Evolutionary conservation across 495 filamentous ascomycete genomes (phyloP).

Genomic region (Jackrogersella multiformis): DNA sequence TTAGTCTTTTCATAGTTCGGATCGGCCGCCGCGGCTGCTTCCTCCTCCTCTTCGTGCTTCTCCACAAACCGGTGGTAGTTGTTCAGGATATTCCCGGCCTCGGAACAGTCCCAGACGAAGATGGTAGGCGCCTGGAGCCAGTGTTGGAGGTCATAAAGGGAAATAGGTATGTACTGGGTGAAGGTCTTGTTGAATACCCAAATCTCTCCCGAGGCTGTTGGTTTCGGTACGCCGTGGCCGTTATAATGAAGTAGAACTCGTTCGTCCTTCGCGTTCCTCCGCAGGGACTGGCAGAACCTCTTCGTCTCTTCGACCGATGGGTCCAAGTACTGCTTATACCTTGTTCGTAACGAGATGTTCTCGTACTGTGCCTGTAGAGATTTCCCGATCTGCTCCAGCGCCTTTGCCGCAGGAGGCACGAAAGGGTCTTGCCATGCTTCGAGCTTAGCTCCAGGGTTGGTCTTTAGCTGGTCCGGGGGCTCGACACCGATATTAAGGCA

Average conservation of each 20-base stretch:
- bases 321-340: conserved; percentile 96
- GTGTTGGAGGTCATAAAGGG: conserved; percentile 91
- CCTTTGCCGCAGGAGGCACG: conserved; percentile 77
- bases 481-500: conserved; percentile 98
- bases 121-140: conserved; percentile 97
- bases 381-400: conserved; percentile 94
- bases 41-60: conserved; percentile 88
- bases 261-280: conserved; percentile 94
- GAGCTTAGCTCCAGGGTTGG: conserved; percentile 87
- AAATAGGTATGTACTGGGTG: conserved; percentile 98
- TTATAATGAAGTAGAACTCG: conserved; percentile 97
- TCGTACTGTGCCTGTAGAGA: conserved; percentile 95
- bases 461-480: conserved; percentile 93
- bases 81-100: conserved; percentile 91
- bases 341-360: conserved; percentile 88
- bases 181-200: conserved; percentile 99
- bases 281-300: conserved; percentile 88
- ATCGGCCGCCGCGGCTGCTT: conserved; percentile 74
- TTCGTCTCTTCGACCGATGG: conserved; percentile 97
- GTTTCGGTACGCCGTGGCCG: conserved; percentile 96
- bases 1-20: conserved; percentile 75
- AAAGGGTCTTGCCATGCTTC: conserved; percentile 98
- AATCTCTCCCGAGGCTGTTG: conserved; percentile 94
- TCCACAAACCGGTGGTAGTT: conserved; percentile 95
- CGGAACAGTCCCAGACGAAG: conserved; percentile 97